Evolutionary conservation across 208 protist genomes (phyloP).

Genomic region (Phytomonas sp.): DNA sequence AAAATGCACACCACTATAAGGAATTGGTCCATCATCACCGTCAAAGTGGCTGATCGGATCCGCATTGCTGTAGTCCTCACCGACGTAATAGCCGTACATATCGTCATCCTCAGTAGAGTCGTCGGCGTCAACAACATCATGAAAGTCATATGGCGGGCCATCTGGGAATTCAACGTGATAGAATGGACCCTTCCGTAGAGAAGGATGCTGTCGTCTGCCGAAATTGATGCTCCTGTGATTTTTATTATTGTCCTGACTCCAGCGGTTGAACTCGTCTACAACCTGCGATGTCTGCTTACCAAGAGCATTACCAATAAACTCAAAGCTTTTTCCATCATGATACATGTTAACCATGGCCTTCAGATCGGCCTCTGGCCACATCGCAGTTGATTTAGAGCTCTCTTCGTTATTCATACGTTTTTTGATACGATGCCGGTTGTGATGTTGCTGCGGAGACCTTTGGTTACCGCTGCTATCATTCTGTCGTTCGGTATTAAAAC

Average conservation of each 20-base stretch:
- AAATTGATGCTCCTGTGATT: conserved; percentile 12
- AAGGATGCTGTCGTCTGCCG: conserved; percentile 10
- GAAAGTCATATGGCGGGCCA: conserved; percentile 39
- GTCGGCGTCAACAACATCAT: conserved; percentile 35
- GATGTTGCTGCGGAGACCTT: conserved; percentile 6
- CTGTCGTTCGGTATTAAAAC: neutral
- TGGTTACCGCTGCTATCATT: conserved; percentile 12
- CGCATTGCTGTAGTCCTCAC: conserved; percentile 5
- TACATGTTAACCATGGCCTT: conserved; percentile 86
- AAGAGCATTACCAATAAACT: conserved; percentile 86
- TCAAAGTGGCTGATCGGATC: conserved; percentile 22
- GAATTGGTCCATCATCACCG: conserved; percentile 25
- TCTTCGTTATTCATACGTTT: conserved; percentile 11
- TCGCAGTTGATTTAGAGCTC: conserved; percentile 30
- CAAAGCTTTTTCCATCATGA: conserved; percentile 87
- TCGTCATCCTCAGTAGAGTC: conserved; percentile 17
- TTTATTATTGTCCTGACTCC: conserved; percentile 51
- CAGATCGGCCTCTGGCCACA: conserved; percentile 63
- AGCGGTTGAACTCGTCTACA: conserved; percentile 77
- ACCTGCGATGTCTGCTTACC: conserved; percentile 54
- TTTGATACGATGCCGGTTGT: neutral
- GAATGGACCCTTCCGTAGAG: conserved; percentile 17
- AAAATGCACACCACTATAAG: conserved; percentile 48
- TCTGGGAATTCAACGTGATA: conserved; percentile 77
- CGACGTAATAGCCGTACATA: conserved; percentile 46